These are phyloP conservation scores for Lipomyces sp. DNA, from an alignment of 805 yeast genomes.

Conservation along the genomic window DNA sequence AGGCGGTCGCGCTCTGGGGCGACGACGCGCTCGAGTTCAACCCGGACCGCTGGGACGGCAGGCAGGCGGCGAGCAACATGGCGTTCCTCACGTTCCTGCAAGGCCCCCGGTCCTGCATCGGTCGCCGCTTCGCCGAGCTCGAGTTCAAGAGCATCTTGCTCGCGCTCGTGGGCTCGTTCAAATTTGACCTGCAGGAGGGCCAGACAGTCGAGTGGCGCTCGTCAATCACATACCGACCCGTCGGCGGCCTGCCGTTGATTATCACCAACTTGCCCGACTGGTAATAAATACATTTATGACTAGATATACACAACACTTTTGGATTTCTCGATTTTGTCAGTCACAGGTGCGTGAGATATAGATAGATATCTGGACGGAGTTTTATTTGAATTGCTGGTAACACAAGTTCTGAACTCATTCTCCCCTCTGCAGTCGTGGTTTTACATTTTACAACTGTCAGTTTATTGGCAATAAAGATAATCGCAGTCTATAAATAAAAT, in stretches of 20 bases:
- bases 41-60: constrained; percentile 25
- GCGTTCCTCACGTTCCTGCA: constrained; percentile 21
- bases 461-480: too few species aligned
- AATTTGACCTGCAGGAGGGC: constrained; percentile 5
- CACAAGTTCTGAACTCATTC: too few species aligned
- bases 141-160: constrained; percentile 19
- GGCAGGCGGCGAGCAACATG: constrained; percentile 5
- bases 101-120: constrained; percentile 26
- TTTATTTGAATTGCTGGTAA: too few species aligned
- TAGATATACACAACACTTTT: too few species aligned
- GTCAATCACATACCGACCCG: constrained; percentile 16
- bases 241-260: constrained; percentile 12
- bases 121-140: constrained; percentile 21
- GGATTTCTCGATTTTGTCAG: too few species aligned
- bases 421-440: too few species aligned
- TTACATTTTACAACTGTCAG: too few species aligned
- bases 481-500: too few species aligned
- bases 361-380: too few species aligned
- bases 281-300: not conserved
- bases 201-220: constrained; percentile 7
- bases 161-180: constrained; percentile 13
- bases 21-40: constrained; percentile 23
- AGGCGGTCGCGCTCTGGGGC: constrained; percentile 18
- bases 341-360: too few species aligned
- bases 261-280: constrained; percentile 4